Evolutionary conservation across 768 basidiomycete genomes (phyloP).

Genomic region (Exidia glandulosa): DNA sequence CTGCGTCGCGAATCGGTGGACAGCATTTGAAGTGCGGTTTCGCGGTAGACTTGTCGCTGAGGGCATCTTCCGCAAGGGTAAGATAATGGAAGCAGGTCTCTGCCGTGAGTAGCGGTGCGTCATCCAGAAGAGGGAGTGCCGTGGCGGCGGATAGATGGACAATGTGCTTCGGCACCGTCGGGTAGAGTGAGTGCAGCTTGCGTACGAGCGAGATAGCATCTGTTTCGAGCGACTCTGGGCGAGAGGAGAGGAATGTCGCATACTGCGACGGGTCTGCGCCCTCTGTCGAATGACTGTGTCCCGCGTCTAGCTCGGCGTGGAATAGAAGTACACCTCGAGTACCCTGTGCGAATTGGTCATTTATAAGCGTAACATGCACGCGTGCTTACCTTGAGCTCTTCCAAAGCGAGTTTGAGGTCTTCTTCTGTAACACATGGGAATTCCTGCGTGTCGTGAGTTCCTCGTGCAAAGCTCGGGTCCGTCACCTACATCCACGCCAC

Average conservation of each 20-base stretch:
- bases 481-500: slow-evolving; percentile 73
- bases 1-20: slow-evolving; percentile 72
- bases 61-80: slow-evolving; percentile 56
- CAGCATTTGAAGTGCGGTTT: slow-evolving; percentile 91
- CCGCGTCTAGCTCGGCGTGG: slow-evolving; percentile 76
- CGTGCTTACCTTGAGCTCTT: slow-evolving; percentile 50
- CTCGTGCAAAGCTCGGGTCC: background rate
- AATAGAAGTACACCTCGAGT: slow-evolving; percentile 69
- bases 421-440: slow-evolving; percentile 75
- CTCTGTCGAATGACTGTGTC: slow-evolving; percentile 9
- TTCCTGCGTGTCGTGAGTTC: slow-evolving; percentile 43
- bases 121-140: slow-evolving; percentile 65
- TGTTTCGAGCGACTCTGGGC: slow-evolving; percentile 69
- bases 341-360: slow-evolving; percentile 29
- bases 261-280: slow-evolving; percentile 46
- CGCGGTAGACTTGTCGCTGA: slow-evolving; percentile 43
- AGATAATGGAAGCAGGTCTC: slow-evolving; percentile 99
- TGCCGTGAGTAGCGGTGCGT: slow-evolving; percentile 74
- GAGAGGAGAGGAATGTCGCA: slow-evolving; percentile 73
- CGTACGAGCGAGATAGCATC: slow-evolving; percentile 74
- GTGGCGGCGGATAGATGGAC: slow-evolving; percentile 87
- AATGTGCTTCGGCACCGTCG: slow-evolving; percentile 75
- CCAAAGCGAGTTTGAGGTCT: slow-evolving; percentile 63
- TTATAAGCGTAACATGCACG: background rate
- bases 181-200: slow-evolving; percentile 47